A percentile compares a stretch with the other conserved stretches of the same genome.
Conservation (phyloP, 2,329 filamentous ascomycete genomes). For the Pyrenophora graminea region DNA sequence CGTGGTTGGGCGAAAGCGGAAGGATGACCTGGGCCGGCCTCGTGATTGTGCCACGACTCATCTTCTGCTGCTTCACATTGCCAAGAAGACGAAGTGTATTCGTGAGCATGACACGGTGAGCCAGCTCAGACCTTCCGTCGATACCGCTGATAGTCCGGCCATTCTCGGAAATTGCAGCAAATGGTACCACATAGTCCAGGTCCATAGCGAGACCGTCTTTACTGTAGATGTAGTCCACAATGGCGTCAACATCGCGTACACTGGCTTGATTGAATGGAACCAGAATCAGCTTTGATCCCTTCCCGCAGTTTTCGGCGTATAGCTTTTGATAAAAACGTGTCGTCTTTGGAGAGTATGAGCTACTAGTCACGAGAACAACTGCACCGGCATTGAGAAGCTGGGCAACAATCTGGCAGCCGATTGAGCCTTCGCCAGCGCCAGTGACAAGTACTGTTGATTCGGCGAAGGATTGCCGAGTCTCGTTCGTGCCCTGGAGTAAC, state of each 20-base stretch:
- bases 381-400: constrained; percentile 44
- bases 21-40: constrained; percentile 95
- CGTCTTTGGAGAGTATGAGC: constrained; percentile 29
- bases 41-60: constrained; percentile 84
- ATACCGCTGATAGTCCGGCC: constrained; percentile 96
- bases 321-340: constrained; percentile 56
- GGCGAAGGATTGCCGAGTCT: constrained; percentile 19
- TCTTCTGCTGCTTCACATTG: constrained; percentile 87
- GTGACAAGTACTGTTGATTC: constrained; percentile 44
- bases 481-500: background rate
- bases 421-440: constrained; percentile 46
- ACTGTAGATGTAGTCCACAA: constrained; percentile 49
- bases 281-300: constrained; percentile 43
- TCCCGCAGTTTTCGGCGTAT: constrained; percentile 40
- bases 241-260: constrained; percentile 52
- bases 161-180: constrained; percentile 96
- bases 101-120: constrained; percentile 98
- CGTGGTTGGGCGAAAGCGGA: constrained; percentile 95
- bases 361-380: constrained; percentile 48
- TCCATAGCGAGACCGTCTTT: constrained; percentile 71
- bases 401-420: constrained; percentile 42
- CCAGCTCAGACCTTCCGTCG: constrained; percentile 96
- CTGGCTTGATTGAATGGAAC: constrained; percentile 51
- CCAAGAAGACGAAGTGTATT: constrained; percentile 92
- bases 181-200: constrained; percentile 71